Base-by-base conservation (phyloP, 768 basidiomycete species). In the Tremella mesenterica region DNA sequence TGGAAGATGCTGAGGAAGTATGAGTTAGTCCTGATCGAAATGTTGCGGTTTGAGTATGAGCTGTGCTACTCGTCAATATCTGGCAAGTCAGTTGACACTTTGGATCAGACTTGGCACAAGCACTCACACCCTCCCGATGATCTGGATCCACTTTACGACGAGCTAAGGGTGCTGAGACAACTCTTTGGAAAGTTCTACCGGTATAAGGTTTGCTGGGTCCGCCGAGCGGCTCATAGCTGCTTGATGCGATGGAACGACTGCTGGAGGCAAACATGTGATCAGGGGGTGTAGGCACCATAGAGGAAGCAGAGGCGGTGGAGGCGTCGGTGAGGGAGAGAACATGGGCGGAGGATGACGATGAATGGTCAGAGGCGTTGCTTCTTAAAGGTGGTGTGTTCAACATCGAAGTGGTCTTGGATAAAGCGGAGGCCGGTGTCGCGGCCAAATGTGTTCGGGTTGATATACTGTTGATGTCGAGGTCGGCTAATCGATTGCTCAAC, bases 161-260 rank as follows among this genome's bases (percentile, higher is more conserved):
- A 34, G 52, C 25, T 21, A 62, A 29, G 14, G 67, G 67, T 12
- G 67, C 67, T 0, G 67, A 69, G 4, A 69, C 67, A 7, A 65
- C 61, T 20, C 67, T 48, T n/a, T 59, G 54, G 38, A 65, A 69
- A 10, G 43, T 53, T n/a, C 67, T n/a, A 1, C 30, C 46, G 14
- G 54, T 53, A 44, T 54, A 52, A 20, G 44, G 51, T 21, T 54
- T 60, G 20, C 28, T 27, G 38, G 18, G 50, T 30, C 16, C 44
- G 4, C 45, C 52, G 14, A 10, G 21, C 28, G 16, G 20, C 9
- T 53, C 47, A 13, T 31, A 38, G 27, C 13, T 52, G 14, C 34
- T 33, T 3, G 46, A 52, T 27, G 44, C 8, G 21, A 28, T 16
- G n/a, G 44, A 23, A 16, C 21, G 44, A 6, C 14, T n/a, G 21